Base-by-base conservation (phyloP, 2,329 filamentous ascomycete genomes). In the Penicillium sp. region DNA sequence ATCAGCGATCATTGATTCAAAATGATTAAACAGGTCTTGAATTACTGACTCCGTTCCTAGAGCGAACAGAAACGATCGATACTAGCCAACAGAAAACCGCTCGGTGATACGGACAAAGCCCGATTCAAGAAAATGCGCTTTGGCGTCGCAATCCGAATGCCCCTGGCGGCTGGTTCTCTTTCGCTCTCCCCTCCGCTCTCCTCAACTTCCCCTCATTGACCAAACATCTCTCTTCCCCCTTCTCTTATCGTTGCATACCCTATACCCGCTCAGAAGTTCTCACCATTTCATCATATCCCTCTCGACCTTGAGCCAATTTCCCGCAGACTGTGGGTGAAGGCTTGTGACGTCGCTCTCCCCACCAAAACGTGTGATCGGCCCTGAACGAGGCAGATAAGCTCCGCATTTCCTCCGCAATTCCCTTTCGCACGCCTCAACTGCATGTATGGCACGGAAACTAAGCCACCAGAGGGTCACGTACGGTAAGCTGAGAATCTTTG, bases 381-480 rank as follows among this genome's bases (percentile, higher is more conserved):
- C 62, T 67, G 10, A 16, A 37, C 61, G 64, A 63, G 65, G 65
- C 68, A 68, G 69, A 72, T 68, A 67, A 70, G 68, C 67, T 69
- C 68, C 70, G 69, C 70, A 70, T 68, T 61, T 61, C 64, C 69
- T 71, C 65, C 69, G 68, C 69, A 70, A 70, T 70, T 65, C 60
- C 57, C 59, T 61, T 61, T 60, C 57, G 57, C 52, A 59, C 58
- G 58, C 64, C 46, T 52, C 64, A 61, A 64, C 66, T 63, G 64
- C 65, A 65, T 76, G 75, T 73, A 89, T 89, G 86, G 86, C 86
- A 73, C 87, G 86, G 76, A 89, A 89, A 80, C 84, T 84, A 72
- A 86, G 85, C 75, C 87, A 89, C 67, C 75, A 78, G 77, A 85
- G 86, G 77, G 87, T 90, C 78, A 88, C 86, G 76, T 90, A 90